Conservation (phyloP, 179 eudicot species). For the Camellia oleifera region DNA sequence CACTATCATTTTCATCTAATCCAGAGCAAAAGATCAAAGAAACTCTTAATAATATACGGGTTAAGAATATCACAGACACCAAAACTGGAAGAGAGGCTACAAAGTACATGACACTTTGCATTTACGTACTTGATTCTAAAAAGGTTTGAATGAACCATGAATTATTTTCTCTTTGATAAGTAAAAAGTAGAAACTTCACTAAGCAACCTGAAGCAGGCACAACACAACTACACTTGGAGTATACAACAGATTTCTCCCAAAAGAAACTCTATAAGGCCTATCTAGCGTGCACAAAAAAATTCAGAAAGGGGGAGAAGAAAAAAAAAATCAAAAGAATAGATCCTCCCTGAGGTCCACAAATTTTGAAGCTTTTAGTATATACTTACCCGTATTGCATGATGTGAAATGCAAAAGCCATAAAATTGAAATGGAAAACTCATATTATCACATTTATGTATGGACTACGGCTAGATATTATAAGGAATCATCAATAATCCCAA, state of each 20-base stretch:
- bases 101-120: not conserved
- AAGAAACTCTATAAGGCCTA: not conserved
- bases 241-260: not conserved
- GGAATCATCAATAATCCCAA: not conserved
- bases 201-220: not conserved
- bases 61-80: not conserved
- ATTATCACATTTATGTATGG: not conserved
- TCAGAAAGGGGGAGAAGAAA: too few relatives aligned
- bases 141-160: not conserved
- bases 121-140: not conserved
- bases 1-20: conserved; percentile 1
- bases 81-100: not conserved
- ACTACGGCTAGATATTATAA: not conserved
- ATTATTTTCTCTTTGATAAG: not conserved
- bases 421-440: not conserved
- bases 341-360: not conserved
- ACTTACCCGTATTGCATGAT: not conserved
- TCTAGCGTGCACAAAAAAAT: not conserved
- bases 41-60: not conserved
- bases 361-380: not conserved
- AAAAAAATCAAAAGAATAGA: not conserved
- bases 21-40: not conserved
- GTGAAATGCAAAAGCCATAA: not conserved
- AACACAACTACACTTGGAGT: not conserved
- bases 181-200: not conserved